Conservation (phyloP, 2,329 filamentous ascomycete genomes). For the Penicillium sp. region DNA sequence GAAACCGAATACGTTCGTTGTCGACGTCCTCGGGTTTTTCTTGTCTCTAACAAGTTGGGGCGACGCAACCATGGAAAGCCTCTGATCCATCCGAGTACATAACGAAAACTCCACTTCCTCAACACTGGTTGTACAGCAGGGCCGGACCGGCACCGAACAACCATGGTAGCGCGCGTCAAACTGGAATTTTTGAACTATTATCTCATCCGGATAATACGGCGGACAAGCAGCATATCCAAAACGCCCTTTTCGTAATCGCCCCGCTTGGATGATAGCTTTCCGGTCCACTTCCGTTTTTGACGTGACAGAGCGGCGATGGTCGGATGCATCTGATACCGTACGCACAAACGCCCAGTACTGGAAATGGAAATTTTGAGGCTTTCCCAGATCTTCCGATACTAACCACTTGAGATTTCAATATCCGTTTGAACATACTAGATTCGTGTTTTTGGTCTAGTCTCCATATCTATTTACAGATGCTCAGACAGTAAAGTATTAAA, state of each 20-base stretch:
- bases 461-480: not conserved
- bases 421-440: not conserved
- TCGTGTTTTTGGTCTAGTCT: not conserved
- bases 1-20: conserved; percentile 7
- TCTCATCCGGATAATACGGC: not conserved
- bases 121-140: conserved; percentile 23
- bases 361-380: not conserved
- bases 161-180: conserved; percentile 15
- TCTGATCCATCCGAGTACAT: conserved; percentile 5
- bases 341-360: conserved; percentile 7
- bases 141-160: conserved; percentile 21
- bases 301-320: conserved; percentile 16
- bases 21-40: not conserved
- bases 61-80: conserved; percentile 18
- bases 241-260: conserved; percentile 8
- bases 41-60: conserved; percentile 7
- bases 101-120: conserved; percentile 17
- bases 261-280: conserved; percentile 16
- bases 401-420: not conserved
- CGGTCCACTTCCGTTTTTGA: conserved; percentile 17
- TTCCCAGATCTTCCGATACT: not conserved
- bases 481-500: not conserved
- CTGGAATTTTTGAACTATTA: conserved; percentile 3
- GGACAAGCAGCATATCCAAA: not conserved
- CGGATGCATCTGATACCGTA: conserved; percentile 23